phyloP scores from a whole-genome alignment of 306 rosid species.

The Ormosia semicastrata region DNA sequence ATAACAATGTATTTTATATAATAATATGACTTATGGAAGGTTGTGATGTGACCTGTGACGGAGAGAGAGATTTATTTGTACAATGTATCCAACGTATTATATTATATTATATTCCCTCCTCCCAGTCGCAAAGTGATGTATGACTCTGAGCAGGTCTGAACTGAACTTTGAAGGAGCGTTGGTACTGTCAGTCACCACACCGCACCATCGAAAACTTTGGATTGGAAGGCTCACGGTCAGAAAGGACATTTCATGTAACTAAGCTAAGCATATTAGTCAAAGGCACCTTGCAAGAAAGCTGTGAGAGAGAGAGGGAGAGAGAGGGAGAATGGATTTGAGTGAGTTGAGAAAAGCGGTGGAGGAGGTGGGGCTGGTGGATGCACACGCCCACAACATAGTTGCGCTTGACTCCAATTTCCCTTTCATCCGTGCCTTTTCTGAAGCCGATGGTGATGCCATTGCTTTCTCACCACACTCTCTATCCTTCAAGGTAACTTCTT shows the following conservation, averaged over 20 bases:
- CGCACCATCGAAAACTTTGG: not conserved
- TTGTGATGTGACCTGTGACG: too few relatives aligned
- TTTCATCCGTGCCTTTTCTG: slow-evolving; percentile 68
- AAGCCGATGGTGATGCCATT: slow-evolving; percentile 70
- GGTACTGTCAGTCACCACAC: not conserved
- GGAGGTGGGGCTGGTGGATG: slow-evolving; percentile 71
- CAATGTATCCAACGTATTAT: too few relatives aligned
- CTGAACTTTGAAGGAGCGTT: not conserved
- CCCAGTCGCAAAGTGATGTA: too few relatives aligned
- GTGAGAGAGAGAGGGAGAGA: not conserved
- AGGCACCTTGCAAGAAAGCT: too few relatives aligned
- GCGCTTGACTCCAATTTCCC: slow-evolving; percentile 53
- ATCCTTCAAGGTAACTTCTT: slow-evolving; percentile 63
- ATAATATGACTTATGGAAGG: too few relatives aligned
- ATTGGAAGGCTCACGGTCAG: not conserved
- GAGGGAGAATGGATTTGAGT: slow-evolving; percentile 57
- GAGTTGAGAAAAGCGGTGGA: slow-evolving; percentile 61
- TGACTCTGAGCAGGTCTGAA: too few relatives aligned
- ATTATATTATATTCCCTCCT: too few relatives aligned
- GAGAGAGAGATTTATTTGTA: too few relatives aligned
- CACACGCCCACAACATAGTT: slow-evolving; percentile 86
- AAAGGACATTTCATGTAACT: not conserved
- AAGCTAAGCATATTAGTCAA: too few relatives aligned
- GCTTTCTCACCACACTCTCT: slow-evolving; percentile 53
- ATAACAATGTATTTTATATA: too few relatives aligned